Evolutionary conservation across 352 stramenopile species (phyloP).

Genomic region (Phytophthora aleatoria): DNA sequence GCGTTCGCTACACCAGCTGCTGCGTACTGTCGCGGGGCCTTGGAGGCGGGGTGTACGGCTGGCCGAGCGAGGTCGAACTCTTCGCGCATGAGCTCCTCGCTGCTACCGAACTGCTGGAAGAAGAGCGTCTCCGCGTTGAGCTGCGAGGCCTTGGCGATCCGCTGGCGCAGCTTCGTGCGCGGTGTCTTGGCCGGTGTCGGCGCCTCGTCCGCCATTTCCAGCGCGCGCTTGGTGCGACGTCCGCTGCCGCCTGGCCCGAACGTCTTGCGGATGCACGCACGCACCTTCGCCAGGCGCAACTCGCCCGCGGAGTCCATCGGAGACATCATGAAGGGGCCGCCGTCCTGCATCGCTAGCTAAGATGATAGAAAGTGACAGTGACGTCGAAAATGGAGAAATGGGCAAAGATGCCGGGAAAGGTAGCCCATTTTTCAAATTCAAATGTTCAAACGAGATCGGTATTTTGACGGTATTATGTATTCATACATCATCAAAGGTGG

Average conservation of each 20-base stretch:
- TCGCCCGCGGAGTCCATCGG: constrained; percentile 52
- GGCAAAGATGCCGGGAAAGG: neutral
- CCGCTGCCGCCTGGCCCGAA: constrained; percentile 33
- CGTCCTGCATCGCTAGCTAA: constrained; percentile 24
- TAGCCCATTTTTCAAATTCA: constrained; percentile 29
- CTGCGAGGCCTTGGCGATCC: constrained; percentile 50
- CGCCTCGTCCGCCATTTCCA: constrained; percentile 23
- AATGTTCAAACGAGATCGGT: constrained; percentile 30
- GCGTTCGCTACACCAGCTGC: neutral
- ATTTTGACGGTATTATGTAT: constrained; percentile 4
- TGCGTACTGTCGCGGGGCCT: constrained; percentile 11
- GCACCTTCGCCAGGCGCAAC: constrained; percentile 40
- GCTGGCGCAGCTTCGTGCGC: constrained; percentile 49
- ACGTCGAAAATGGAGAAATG: constrained; percentile 14
- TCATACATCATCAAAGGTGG: constrained; percentile 3
- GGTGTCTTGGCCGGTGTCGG: constrained; percentile 28
- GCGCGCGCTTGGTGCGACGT: constrained; percentile 28
- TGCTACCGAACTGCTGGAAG: constrained; percentile 63
- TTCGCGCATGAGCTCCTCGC: constrained; percentile 47
- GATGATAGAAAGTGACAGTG: neutral
- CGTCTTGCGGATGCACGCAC: constrained; percentile 49
- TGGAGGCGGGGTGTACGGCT: constrained; percentile 14
- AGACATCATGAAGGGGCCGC: constrained; percentile 45
- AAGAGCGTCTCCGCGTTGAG: constrained; percentile 66
- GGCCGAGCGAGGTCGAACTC: constrained; percentile 48